phyloP scores from a whole-genome alignment of 2,329 filamentous ascomycete species.

The Claviceps africana region DNA sequence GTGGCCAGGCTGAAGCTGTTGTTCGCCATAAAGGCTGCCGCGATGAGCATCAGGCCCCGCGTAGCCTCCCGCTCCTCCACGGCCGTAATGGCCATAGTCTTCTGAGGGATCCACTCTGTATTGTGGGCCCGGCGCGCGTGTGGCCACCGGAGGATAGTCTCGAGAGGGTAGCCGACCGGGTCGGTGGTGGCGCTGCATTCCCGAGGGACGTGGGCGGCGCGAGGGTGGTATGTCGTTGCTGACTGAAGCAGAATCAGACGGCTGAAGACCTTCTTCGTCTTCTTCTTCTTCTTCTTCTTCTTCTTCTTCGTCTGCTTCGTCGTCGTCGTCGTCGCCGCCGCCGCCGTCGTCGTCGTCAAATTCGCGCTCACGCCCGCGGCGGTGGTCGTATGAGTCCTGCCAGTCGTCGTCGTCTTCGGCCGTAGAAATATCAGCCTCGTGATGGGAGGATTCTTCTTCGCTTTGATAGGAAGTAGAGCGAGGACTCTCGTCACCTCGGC shows the following conservation, averaged over 20 bases:
- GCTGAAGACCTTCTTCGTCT: slow-evolving; percentile 35
- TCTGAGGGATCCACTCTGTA: slow-evolving; percentile 53
- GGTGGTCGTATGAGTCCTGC: slow-evolving; percentile 17
- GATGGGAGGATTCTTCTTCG: slow-evolving; percentile 23
- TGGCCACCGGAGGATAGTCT: slow-evolving; percentile 22
- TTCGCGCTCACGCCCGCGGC: too few relatives aligned
- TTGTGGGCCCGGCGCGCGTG: slow-evolving; percentile 31
- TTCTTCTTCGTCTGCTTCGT: slow-evolving; percentile 24
- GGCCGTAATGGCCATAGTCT: slow-evolving; percentile 34
- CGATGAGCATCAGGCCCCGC: slow-evolving; percentile 12
- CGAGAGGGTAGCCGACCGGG: slow-evolving; percentile 22
- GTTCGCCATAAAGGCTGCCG: slow-evolving; percentile 14
- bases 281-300: slow-evolving; percentile 10
- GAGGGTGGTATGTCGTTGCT: slow-evolving; percentile 19
- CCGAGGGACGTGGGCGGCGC: slow-evolving; percentile 8
- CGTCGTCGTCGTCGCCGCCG: background rate
- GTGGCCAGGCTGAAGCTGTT: slow-evolving; percentile 33
- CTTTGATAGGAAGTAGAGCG: slow-evolving; percentile 24
- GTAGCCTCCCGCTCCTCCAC: slow-evolving; percentile 2
- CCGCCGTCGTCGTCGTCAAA: slow-evolving; percentile 22
- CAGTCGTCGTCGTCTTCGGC: slow-evolving; percentile 27
- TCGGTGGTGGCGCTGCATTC: slow-evolving; percentile 18
- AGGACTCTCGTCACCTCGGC: slow-evolving; percentile 17
- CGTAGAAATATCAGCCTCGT: slow-evolving; percentile 16
- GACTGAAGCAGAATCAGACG: slow-evolving; percentile 44